Conservation (phyloP, 768 basidiomycete species). For the Trametes cingulata region DNA sequence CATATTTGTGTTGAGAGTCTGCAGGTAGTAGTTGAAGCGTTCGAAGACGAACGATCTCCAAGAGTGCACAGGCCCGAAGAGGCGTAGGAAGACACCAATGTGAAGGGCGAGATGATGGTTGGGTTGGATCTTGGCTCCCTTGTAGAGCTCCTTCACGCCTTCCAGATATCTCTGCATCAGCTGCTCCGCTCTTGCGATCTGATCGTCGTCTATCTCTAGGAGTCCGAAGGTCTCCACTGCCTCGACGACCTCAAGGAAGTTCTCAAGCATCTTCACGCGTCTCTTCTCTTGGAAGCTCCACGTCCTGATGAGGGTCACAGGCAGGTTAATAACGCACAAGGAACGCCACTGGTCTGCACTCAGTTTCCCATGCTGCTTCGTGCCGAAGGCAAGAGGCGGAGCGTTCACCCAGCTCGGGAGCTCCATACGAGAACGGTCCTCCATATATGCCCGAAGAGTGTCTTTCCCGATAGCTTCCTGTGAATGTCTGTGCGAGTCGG, state of each 20-base stretch:
- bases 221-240: conserved; percentile 16
- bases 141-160: conserved; percentile 26
- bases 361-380: conserved; percentile 32
- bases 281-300: conserved; percentile 31
- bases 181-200: not conserved
- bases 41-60: not conserved
- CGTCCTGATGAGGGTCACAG: conserved; percentile 36
- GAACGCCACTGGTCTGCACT: conserved; percentile 38
- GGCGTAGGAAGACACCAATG: conserved; percentile 27
- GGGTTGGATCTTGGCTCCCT: conserved; percentile 28
- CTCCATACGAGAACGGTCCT: not conserved
- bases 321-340: conserved; percentile 34
- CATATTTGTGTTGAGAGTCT: not conserved
- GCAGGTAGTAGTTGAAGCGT: not conserved
- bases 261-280: conserved; percentile 24
- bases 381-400: conserved; percentile 35
- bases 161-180: conserved; percentile 26
- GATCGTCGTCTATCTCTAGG: not conserved
- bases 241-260: conserved; percentile 33
- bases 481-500: not conserved
- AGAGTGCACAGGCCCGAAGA: conserved; percentile 33
- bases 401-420: conserved; percentile 35
- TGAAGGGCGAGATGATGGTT: conserved; percentile 37
- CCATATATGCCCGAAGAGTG: not conserved
- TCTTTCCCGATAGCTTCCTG: not conserved